A percentile compares a stretch with the other conserved stretches of the same genome.
Evolutionary conservation across 768 basidiomycete genomes (phyloP).

Genomic region (Tricholoma hemisulphureum): DNA sequence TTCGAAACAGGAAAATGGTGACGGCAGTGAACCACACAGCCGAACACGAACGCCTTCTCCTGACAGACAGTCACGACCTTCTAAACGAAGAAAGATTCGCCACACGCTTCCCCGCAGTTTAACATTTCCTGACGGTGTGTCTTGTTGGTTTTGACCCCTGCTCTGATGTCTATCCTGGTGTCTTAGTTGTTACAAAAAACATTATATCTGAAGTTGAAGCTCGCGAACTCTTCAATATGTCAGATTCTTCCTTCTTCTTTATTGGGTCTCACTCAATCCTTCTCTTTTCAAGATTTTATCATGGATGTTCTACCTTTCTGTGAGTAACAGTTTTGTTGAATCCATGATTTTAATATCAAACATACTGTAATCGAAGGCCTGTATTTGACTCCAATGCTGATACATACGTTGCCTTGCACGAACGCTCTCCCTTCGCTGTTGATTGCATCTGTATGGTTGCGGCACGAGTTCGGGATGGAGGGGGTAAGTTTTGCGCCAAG

Average conservation of each 20-base stretch:
- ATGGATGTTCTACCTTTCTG: constrained; percentile 89
- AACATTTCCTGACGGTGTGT: constrained; percentile 74
- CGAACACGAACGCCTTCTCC: constrained; percentile 72
- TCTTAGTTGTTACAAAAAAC: constrained; percentile 77
- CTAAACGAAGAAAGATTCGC: constrained; percentile 69
- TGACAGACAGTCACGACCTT: constrained; percentile 64
- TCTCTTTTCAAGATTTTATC: constrained; percentile 65
- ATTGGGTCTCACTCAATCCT: constrained; percentile 8
- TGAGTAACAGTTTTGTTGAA: constrained; percentile 22
- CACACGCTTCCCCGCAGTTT: constrained; percentile 58
- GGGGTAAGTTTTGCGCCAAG: constrained; percentile 50
- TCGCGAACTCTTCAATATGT: constrained; percentile 85
- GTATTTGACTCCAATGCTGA: constrained; percentile 83
- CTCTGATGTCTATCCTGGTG: constrained; percentile 11
- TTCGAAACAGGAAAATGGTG: constrained; percentile 66
- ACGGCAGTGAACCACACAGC: constrained; percentile 73
- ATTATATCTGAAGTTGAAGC: constrained; percentile 82
- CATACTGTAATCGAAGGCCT: constrained; percentile 42
- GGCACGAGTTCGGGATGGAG: constrained; percentile 85
- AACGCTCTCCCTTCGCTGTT: constrained; percentile 90
- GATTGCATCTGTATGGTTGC: constrained; percentile 94
- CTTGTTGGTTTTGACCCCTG: constrained; percentile 3
- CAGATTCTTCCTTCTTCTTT: constrained; percentile 22
- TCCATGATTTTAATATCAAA: constrained; percentile 2
- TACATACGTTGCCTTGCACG: constrained; percentile 81